Conservation (phyloP, 2,329 filamentous ascomycete genomes). For the Tolypocladium paradoxum region DNA sequence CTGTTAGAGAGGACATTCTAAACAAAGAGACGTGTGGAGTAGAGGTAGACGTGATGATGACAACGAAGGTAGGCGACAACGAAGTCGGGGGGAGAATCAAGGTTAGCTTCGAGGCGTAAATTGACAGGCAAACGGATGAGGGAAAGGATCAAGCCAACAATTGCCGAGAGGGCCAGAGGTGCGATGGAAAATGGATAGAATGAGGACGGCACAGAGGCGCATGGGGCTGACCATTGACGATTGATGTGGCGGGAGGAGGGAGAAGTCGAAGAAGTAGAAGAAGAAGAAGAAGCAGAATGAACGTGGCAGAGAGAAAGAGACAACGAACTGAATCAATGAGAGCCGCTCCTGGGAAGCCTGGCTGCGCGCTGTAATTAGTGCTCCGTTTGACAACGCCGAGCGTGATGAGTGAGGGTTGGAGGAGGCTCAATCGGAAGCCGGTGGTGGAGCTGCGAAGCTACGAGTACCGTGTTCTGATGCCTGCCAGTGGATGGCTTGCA, state of each 20-base stretch:
- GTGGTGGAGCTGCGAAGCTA: conserved; percentile 2
- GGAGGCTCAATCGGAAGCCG: conserved; percentile 4
- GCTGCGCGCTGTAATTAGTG: conserved; percentile 5
- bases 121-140: conserved; percentile 7
- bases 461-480: background rate
- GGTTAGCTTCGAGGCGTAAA: background rate
- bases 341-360: conserved; percentile 13
- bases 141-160: background rate
- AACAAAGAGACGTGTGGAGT: conserved; percentile 17
- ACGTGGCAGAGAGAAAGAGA: conserved; percentile 7
- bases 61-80: background rate
- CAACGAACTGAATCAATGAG: conserved; percentile 24
- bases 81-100: background rate
- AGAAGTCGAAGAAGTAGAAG: conserved; percentile 1
- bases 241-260: conserved; percentile 4
- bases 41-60: conserved; percentile 6
- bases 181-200: background rate
- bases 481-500: background rate
- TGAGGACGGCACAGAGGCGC: background rate
- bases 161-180: conserved; percentile 6
- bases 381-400: background rate
- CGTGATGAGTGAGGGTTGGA: conserved; percentile 3
- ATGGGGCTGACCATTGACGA: conserved; percentile 3
- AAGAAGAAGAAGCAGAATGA: conserved; percentile 8
- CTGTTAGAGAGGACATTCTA: conserved; percentile 44